A percentile compares a stretch with the other conserved stretches of the same genome.
Conservation (phyloP, 768 basidiomycete species). For the Termitomyces sp. region DNA sequence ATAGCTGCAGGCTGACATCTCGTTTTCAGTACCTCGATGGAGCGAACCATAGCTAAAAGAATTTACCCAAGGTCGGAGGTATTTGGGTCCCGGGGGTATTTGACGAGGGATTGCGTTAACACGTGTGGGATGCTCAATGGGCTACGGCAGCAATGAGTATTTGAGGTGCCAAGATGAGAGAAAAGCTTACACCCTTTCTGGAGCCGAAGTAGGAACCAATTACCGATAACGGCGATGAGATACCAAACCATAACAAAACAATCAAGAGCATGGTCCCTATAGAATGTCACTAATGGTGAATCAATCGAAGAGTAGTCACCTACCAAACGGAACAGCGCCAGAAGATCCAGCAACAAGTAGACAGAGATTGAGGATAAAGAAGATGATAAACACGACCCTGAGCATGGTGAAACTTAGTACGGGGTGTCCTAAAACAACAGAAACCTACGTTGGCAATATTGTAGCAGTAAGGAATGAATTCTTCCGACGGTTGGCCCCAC, state of each 20-base stretch:
- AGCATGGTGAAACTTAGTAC: neutral
- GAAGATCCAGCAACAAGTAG: slow-evolving; percentile 81
- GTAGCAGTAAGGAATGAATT: slow-evolving; percentile 88
- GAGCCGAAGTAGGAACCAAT: slow-evolving; percentile 84
- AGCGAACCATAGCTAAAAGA: slow-evolving; percentile 9
- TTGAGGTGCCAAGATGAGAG: neutral
- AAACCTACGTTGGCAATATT: slow-evolving; percentile 72
- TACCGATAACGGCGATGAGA: slow-evolving; percentile 84
- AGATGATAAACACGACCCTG: slow-evolving; percentile 76
- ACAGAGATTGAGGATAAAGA: slow-evolving; percentile 91
- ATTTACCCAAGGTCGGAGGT: slow-evolving; percentile 74
- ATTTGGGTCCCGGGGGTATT: slow-evolving; percentile 83
- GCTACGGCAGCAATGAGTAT: slow-evolving; percentile 32
- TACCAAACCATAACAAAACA: slow-evolving; percentile 86
- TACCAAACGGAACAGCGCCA: slow-evolving; percentile 94
- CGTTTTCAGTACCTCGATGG: neutral
- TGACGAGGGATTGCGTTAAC: slow-evolving; percentile 95
- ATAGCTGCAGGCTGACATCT: slow-evolving; percentile 53
- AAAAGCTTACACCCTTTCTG: slow-evolving; percentile 69
- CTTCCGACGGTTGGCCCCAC: slow-evolving; percentile 71
- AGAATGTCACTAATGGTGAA: neutral
- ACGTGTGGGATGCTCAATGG: slow-evolving; percentile 74
- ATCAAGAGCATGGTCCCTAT: slow-evolving; percentile 81
- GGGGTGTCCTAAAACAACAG: slow-evolving; percentile 1
- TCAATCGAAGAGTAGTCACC: slow-evolving; percentile 9